A percentile compares a stretch with the other conserved stretches of the same genome.
phyloP scores from a whole-genome alignment of 2,329 filamentous ascomycete species.

The Aquanectria penicillioides region DNA sequence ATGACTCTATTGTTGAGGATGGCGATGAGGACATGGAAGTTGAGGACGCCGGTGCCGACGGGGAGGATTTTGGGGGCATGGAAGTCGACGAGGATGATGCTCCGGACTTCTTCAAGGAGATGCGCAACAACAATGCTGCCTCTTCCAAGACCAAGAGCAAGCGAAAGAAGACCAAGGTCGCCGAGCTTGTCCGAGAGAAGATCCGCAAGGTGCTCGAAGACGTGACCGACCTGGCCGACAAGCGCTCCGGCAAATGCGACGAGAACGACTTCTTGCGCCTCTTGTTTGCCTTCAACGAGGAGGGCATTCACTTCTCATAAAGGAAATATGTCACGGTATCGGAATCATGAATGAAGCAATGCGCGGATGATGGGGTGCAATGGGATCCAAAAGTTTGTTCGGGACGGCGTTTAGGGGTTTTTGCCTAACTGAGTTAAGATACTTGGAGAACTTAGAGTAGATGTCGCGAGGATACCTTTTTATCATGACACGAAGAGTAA shows the following conservation, averaged over 20 bases:
- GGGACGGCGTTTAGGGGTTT: slow-evolving; percentile 32
- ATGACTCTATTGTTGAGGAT: slow-evolving; percentile 69
- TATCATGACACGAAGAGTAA: slow-evolving; percentile 3
- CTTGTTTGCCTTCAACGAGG: slow-evolving; percentile 84
- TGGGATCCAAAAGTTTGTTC: slow-evolving; percentile 21
- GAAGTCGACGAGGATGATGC: slow-evolving; percentile 73
- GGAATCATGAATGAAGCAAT: slow-evolving; percentile 16
- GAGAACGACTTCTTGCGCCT: slow-evolving; percentile 91
- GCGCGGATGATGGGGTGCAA: slow-evolving; percentile 2
- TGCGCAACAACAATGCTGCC: slow-evolving; percentile 52
- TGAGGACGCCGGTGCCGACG: slow-evolving; percentile 54
- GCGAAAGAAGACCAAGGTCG: slow-evolving; percentile 82
- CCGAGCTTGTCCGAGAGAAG: slow-evolving; percentile 85
- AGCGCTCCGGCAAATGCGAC: slow-evolving; percentile 85
- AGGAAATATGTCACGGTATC: neutral
- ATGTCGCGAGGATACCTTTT: slow-evolving; percentile 30
- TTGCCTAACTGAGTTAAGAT: slow-evolving; percentile 12
- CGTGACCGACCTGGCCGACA: slow-evolving; percentile 82
- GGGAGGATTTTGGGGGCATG: slow-evolving; percentile 59
- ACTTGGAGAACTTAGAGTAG: slow-evolving; percentile 12
- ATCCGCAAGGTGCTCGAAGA: slow-evolving; percentile 85
- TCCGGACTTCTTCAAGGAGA: slow-evolving; percentile 85
- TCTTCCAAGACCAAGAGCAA: slow-evolving; percentile 70
- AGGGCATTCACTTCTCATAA: slow-evolving; percentile 91
- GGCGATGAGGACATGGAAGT: slow-evolving; percentile 51